These are phyloP conservation scores for Claviceps arundinis DNA, from an alignment of 2,329 filamentous ascomycete species.

Conservation along the genomic window DNA sequence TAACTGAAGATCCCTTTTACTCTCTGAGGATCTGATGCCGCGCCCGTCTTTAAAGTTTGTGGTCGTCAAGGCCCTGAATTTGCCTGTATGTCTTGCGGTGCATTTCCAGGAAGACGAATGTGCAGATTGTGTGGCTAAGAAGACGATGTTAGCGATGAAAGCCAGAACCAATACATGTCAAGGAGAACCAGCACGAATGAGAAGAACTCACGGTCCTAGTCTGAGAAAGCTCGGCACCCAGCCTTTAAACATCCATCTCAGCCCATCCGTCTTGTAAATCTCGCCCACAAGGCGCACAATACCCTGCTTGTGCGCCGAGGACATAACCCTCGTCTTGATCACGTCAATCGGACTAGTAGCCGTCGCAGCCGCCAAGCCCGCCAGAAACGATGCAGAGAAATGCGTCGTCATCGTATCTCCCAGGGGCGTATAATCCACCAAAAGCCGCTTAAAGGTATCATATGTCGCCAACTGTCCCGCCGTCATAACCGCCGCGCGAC, in stretches of 20 bases:
- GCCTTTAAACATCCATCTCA: slow-evolving; percentile 77
- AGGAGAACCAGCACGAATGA: no score
- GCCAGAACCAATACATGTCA: no score
- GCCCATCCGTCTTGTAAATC: slow-evolving; percentile 57
- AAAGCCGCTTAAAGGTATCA: slow-evolving; percentile 62
- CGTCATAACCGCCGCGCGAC: slow-evolving; percentile 77
- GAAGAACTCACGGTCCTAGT: slow-evolving; percentile 43
- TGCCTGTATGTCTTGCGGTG: slow-evolving; percentile 67
- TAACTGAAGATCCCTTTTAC: background rate
- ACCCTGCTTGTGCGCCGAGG: slow-evolving; percentile 36
- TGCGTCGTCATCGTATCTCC: slow-evolving; percentile 63
- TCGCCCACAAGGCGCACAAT: slow-evolving; percentile 49
- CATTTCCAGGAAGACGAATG: slow-evolving; percentile 75
- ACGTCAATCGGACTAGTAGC: slow-evolving; percentile 79
- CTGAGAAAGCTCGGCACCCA: slow-evolving; percentile 69
- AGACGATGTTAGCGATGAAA: slow-evolving; percentile 1
- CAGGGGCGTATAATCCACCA: slow-evolving; percentile 54
- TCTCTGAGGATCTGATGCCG: background rate
- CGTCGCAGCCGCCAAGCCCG: slow-evolving; percentile 73
- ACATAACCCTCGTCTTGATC: slow-evolving; percentile 83
- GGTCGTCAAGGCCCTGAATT: slow-evolving; percentile 26
- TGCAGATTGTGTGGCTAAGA: slow-evolving; percentile 67
- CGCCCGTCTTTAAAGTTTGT: slow-evolving; percentile 4
- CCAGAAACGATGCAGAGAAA: slow-evolving; percentile 63
- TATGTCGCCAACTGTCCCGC: slow-evolving; percentile 74